phyloP scores from a whole-genome alignment of 208 protist genomes.

The Blastocrithidia nonstop region DNA sequence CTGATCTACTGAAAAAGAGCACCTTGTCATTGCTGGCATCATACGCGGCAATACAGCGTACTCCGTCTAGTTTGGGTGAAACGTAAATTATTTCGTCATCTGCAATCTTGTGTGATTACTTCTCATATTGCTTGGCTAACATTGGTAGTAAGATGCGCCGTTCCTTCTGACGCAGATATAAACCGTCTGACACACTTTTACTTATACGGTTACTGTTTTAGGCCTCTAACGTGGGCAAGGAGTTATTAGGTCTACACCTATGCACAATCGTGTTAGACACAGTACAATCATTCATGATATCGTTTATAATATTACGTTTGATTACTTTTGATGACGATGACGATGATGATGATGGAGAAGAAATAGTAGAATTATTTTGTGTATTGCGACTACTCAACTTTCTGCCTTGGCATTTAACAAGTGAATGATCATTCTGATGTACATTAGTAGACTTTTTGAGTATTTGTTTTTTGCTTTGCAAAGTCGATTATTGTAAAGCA shows the following conservation, averaged over 20 bases:
- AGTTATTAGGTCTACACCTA: constrained; percentile 35
- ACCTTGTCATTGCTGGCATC: constrained; percentile 20
- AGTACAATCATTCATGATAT: too few species aligned
- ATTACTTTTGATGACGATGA: too few species aligned
- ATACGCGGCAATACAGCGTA: constrained; percentile 75
- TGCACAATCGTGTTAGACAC: constrained; percentile 11
- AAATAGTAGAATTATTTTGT: too few species aligned
- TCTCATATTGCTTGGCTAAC: constrained; percentile 68
- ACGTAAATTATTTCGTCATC: constrained; percentile 30
- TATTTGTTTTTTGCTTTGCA: too few species aligned
- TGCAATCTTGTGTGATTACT: constrained; percentile 36
- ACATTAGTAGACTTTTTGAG: too few species aligned
- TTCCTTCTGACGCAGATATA: constrained; percentile 38
- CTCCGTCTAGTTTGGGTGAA: constrained; percentile 83
- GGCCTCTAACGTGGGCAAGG: constrained; percentile 15
- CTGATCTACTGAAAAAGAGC: constrained; percentile 72
- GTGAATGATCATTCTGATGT: too few species aligned
- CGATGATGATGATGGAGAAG: too few species aligned
- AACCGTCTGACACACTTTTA: constrained; percentile 54
- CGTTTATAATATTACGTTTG: too few species aligned
- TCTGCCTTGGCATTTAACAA: too few species aligned
- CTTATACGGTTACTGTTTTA: constrained; percentile 43
- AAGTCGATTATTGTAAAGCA: neutral
- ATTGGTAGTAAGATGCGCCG: constrained; percentile 73
- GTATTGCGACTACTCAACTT: too few species aligned